These are phyloP conservation scores for Xylariaceae sp. DNA, from an alignment of 2,329 filamentous ascomycete genomes.

Conservation along the genomic window DNA sequence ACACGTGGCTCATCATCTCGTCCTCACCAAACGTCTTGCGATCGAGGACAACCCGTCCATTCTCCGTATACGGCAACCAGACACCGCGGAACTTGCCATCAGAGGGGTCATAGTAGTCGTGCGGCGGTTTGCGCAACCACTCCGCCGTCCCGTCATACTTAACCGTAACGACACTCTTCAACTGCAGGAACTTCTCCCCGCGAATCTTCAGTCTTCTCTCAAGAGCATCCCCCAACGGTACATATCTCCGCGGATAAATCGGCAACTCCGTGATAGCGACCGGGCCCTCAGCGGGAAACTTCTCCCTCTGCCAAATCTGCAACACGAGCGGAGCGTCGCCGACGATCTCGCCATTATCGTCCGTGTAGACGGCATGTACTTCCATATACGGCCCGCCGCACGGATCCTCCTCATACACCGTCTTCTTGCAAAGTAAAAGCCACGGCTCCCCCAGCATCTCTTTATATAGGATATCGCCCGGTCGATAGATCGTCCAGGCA, in stretches of 20 bases:
- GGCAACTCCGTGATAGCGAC: slow-evolving; percentile 24
- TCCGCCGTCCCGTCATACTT: slow-evolving; percentile 27
- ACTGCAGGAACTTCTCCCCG: slow-evolving; percentile 25
- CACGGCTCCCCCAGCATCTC: slow-evolving; percentile 26
- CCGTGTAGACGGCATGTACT: slow-evolving; percentile 26
- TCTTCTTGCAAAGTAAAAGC: slow-evolving; percentile 27
- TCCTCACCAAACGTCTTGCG: slow-evolving; percentile 30
- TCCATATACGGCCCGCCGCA: slow-evolving; percentile 24
- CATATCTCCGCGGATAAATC: slow-evolving; percentile 24
- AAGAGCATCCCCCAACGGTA: slow-evolving; percentile 20
- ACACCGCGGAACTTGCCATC: slow-evolving; percentile 23
- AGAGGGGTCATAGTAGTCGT: slow-evolving; percentile 20
- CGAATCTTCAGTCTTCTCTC: slow-evolving; percentile 20
- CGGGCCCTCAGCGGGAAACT: slow-evolving; percentile 25
- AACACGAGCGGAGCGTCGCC: slow-evolving; percentile 20
- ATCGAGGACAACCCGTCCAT: slow-evolving; percentile 28
- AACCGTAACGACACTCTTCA: slow-evolving; percentile 19
- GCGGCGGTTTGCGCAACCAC: slow-evolving; percentile 26
- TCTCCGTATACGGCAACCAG: slow-evolving; percentile 30
- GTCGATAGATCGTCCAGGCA: slow-evolving; percentile 28
- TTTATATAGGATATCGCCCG: slow-evolving; percentile 27
- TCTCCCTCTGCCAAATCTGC: slow-evolving; percentile 20
- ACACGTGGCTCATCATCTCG: slow-evolving; percentile 15
- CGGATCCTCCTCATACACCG: slow-evolving; percentile 24
- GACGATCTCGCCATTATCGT: slow-evolving; percentile 21